Evolutionary conservation across 2,329 filamentous ascomycete genomes (phyloP).

Genomic region (Talaromyces rugulosus): DNA sequence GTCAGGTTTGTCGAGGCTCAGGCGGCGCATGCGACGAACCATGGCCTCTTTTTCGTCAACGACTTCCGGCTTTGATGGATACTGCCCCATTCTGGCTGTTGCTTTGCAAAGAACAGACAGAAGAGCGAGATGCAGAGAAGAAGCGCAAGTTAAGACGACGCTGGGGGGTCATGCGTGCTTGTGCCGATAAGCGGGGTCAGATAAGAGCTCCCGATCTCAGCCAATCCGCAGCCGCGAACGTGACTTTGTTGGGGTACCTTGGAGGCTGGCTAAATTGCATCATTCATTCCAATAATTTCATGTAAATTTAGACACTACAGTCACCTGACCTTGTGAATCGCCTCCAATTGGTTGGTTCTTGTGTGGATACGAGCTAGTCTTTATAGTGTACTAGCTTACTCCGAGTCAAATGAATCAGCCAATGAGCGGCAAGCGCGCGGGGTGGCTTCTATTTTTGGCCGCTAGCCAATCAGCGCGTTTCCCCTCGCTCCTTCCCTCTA

Average conservation of each 20-base stretch:
- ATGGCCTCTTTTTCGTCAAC: conserved; percentile 9
- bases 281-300: background rate
- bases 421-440: no score
- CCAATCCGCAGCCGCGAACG: background rate
- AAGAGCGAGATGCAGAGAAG: background rate
- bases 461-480: background rate
- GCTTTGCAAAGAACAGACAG: background rate
- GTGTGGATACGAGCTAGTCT: no score
- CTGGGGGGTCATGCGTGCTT: background rate
- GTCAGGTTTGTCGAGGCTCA: conserved; percentile 9
- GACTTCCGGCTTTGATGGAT: conserved; percentile 1
- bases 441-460: background rate
- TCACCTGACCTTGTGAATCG: no score
- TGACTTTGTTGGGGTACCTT: background rate
- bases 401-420: no score
- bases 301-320: no score
- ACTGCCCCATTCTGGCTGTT: conserved; percentile 5
- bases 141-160: background rate
- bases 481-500: background rate
- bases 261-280: background rate
- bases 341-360: no score
- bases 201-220: background rate
- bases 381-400: no score
- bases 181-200: background rate
- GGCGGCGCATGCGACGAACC: conserved; percentile 9